Evolutionary conservation across 345 rosid genomes (phyloP).

Genomic region (Anastatica hierochuntica): DNA sequence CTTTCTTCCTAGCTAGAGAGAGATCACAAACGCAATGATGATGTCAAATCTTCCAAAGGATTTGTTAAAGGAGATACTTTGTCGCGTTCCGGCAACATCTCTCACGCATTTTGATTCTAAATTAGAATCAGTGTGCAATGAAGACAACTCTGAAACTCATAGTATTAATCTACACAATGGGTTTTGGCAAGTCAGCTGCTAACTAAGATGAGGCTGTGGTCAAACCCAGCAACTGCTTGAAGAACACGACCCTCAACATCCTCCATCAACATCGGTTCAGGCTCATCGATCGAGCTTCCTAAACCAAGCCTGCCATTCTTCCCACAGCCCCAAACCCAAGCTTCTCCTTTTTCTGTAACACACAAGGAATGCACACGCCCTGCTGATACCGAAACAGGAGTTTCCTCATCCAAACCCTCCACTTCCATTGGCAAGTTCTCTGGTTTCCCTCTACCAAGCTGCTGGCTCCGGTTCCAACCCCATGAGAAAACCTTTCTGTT

Average conservation of each 20-base stretch:
- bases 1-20: no score
- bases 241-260: conserved; percentile 47
- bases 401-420: conserved; percentile 44
- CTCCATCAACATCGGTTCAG: conserved; percentile 53
- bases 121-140: no score
- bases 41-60: no score
- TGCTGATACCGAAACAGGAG: conserved; percentile 39
- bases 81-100: no score
- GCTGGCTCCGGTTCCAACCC: conserved; percentile 84
- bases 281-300: conserved; percentile 64
- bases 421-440: conserved; percentile 41
- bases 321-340: conserved; percentile 89
- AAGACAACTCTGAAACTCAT: no score
- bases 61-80: neutral
- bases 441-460: conserved; percentile 66
- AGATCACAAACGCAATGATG: no score
- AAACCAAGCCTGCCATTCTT: conserved; percentile 78
- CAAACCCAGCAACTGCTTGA: conserved; percentile 35
- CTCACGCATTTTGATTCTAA: no score
- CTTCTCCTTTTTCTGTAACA: conserved; percentile 51
- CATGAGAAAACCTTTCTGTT: conserved; percentile 43
- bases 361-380: conserved; percentile 74
- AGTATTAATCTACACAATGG: no score
- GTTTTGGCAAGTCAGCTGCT: no score
- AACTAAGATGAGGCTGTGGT: conserved; percentile 55